Evolutionary conservation across 257 asterid genomes (phyloP).

Genomic region (Solanum dulcamara): DNA sequence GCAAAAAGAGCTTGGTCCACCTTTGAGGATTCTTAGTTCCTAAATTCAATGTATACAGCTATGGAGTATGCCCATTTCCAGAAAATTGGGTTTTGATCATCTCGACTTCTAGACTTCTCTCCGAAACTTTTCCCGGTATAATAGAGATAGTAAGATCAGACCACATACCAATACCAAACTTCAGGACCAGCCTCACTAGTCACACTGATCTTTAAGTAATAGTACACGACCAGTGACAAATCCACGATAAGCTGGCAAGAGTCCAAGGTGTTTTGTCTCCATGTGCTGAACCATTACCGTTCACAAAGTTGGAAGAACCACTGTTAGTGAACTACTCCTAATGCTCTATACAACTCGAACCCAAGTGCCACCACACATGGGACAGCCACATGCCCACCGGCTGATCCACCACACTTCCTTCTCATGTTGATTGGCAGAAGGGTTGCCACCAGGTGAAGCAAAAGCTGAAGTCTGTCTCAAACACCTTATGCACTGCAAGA

Average conservation of each 20-base stretch:
- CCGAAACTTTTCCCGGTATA: not conserved
- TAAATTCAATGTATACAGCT: not conserved
- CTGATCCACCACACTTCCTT: conserved; percentile 92
- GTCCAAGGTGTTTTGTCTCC: not conserved
- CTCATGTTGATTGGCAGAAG: conserved; percentile 44
- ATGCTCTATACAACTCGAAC: conserved; percentile 64
- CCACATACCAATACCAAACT: not conserved
- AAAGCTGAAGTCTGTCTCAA: conserved; percentile 90
- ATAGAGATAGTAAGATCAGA: not conserved
- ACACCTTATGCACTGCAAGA: conserved; percentile 91
- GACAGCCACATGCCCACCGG: conserved; percentile 93
- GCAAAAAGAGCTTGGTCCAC: not conserved
- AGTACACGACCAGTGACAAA: not conserved
- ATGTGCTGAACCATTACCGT: not conserved
- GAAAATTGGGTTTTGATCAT: not conserved
- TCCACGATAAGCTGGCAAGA: not conserved
- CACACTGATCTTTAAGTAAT: not conserved
- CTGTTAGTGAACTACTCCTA: not conserved
- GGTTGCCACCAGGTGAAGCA: conserved; percentile 47
- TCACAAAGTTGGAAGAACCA: not conserved
- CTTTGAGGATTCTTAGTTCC: not conserved
- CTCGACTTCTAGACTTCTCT: not conserved
- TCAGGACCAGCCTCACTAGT: not conserved
- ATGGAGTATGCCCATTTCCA: not conserved
- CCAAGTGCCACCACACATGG: conserved; percentile 99